A percentile compares a stretch with the other conserved stretches of the same genome.
These are phyloP conservation scores for Boletus rufocinnamomeus DNA, from an alignment of 768 basidiomycete species.

Conservation along the genomic window DNA sequence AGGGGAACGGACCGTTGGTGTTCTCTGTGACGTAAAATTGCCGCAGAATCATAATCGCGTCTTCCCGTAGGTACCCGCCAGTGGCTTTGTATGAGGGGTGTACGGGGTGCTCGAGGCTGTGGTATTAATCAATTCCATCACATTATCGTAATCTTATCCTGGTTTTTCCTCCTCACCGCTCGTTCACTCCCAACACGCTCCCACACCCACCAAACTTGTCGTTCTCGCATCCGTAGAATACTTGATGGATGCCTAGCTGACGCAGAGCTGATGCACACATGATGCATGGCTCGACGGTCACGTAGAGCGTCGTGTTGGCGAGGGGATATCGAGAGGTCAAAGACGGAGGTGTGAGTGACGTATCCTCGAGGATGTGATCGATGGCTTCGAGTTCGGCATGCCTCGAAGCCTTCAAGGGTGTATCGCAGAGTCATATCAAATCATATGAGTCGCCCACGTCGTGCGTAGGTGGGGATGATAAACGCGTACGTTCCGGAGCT, in stretches of 20 bases:
- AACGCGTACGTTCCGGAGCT: slow-evolving; percentile 78
- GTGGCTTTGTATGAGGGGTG: slow-evolving; percentile 75
- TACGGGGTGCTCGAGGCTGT: slow-evolving; percentile 67
- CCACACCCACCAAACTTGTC: slow-evolving; percentile 97
- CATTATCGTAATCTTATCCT: not conserved
- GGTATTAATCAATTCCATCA: slow-evolving; percentile 6
- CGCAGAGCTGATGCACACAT: slow-evolving; percentile 98
- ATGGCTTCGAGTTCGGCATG: slow-evolving; percentile 98
- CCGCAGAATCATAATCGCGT: slow-evolving; percentile 83
- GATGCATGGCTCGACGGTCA: slow-evolving; percentile 98
- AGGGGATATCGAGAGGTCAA: slow-evolving; percentile 58
- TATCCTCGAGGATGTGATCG: slow-evolving; percentile 75
- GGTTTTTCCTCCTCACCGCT: slow-evolving; percentile 47
- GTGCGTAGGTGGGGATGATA: not conserved
- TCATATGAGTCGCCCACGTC: not conserved
- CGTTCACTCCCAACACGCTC: slow-evolving; percentile 88
- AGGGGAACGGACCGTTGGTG: slow-evolving; percentile 63
- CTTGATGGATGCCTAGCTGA: slow-evolving; percentile 88
- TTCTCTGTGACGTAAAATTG: slow-evolving; percentile 95
- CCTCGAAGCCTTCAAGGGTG: slow-evolving; percentile 90
- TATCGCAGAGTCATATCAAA: not conserved
- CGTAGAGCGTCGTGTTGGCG: slow-evolving; percentile 82
- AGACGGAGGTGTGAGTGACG: slow-evolving; percentile 51
- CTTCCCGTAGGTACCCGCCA: slow-evolving; percentile 77
- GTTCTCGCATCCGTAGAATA: slow-evolving; percentile 92